Conservation (phyloP, 1,139 yeast genomes). For the Lodderomyces parapsilosis region DNA sequence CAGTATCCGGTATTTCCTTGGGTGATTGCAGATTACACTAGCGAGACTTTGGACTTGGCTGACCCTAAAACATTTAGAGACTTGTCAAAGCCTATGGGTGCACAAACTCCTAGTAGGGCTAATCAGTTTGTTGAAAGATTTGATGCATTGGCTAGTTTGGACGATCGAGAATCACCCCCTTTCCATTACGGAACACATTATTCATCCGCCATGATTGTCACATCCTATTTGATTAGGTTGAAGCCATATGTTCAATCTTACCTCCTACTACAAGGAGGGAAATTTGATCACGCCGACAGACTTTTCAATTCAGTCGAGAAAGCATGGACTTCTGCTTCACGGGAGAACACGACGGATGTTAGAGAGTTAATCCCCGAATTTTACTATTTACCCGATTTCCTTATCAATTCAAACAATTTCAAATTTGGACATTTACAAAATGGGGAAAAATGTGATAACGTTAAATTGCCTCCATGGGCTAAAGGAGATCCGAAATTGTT, state of each 20-base stretch:
- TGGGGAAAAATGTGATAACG: constrained; percentile 59
- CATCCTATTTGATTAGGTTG: constrained; percentile 70
- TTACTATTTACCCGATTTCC: constrained; percentile 74
- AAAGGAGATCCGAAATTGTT: constrained; percentile 69
- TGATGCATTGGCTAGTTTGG: constrained; percentile 59
- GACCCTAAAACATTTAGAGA: constrained; percentile 67
- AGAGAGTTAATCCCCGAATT: constrained; percentile 85
- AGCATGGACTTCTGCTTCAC: constrained; percentile 78
- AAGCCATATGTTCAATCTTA: constrained; percentile 81
- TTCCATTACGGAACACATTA: constrained; percentile 92
- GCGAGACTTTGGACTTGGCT: constrained; percentile 59
- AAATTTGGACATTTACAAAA: constrained; percentile 69
- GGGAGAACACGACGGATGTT: constrained; percentile 81
- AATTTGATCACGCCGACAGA: constrained; percentile 84
- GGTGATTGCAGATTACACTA: constrained; percentile 78
- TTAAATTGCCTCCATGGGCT: constrained; percentile 80
- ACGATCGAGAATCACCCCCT: constrained; percentile 59
- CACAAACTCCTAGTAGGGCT: constrained; percentile 62
- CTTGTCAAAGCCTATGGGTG: constrained; percentile 87
- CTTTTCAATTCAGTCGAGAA: constrained; percentile 67
- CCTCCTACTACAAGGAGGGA: constrained; percentile 77
- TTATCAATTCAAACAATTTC: constrained; percentile 60
- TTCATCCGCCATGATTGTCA: constrained; percentile 88
- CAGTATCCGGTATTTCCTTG: constrained; percentile 92
- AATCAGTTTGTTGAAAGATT: constrained; percentile 64